These are phyloP conservation scores for Chrysochromulina tobinii DNA, from an alignment of 78 protist species.

Conservation along the genomic window DNA sequence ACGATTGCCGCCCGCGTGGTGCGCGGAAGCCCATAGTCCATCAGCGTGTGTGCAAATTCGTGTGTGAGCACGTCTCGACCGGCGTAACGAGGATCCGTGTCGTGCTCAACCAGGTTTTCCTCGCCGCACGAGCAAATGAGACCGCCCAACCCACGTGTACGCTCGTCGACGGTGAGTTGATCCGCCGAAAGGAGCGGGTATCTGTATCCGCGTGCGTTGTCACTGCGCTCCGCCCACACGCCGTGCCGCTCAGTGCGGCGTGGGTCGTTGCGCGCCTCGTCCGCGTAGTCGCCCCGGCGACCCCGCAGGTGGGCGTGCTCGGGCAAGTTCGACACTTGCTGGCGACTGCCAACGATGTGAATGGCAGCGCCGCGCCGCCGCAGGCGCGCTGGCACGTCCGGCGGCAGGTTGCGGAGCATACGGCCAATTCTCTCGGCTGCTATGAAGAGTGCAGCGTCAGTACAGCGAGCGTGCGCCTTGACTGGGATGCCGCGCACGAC, in stretches of 20 bases:
- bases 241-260: too few species aligned
- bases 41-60: neutral
- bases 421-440: neutral
- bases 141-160: neutral
- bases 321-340: neutral
- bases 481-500: neutral
- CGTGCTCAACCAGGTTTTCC: neutral
- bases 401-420: neutral
- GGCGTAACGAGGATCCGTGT: neutral
- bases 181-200: neutral
- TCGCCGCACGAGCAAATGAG: neutral
- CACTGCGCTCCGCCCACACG: too few species aligned
- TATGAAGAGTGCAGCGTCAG: neutral
- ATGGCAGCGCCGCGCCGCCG: neutral
- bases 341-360: neutral
- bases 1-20: neutral
- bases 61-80: neutral
- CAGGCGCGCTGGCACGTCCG: neutral
- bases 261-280: neutral
- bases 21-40: neutral
- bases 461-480: neutral
- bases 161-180: neutral
- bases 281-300: neutral
- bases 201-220: too few species aligned
- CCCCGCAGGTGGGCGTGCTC: conserved; percentile 19